These are phyloP conservation scores for Cenchrus americanus DNA, from an alignment of 176 grass and related monocot species.

Conservation along the genomic window DNA sequence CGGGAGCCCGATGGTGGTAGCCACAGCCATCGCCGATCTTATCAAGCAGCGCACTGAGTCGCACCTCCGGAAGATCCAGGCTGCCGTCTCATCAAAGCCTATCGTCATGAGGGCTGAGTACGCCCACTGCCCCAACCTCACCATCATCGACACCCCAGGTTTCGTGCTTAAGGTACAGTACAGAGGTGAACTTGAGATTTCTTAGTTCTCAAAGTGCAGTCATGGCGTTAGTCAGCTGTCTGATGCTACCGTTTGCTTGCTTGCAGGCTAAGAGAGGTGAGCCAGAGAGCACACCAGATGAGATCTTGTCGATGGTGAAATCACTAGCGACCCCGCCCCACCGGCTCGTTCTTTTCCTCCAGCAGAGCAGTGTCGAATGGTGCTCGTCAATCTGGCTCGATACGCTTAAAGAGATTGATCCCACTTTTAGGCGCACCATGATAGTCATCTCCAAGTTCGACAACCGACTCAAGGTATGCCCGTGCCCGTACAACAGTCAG, in stretches of 20 bases:
- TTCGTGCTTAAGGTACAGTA: conserved; percentile 86
- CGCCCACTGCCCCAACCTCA: conserved; percentile 96
- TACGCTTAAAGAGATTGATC: conserved; percentile 88
- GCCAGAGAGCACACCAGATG: conserved; percentile 82
- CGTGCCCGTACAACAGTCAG: not conserved
- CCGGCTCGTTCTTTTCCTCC: conserved; percentile 94
- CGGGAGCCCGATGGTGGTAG: conserved; percentile 67
- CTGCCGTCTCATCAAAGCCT: conserved; percentile 87
- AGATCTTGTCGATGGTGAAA: conserved; percentile 94
- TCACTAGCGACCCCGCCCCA: conserved; percentile 82
- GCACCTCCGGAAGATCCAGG: conserved; percentile 74
- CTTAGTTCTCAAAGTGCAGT: not conserved
- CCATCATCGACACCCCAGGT: conserved; percentile 98
- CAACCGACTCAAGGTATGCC: conserved; percentile 90
- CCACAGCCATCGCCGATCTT: conserved; percentile 84
- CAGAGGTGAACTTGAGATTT: conserved; percentile 12
- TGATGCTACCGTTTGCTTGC: conserved; percentile 15
- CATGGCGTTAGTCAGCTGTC: conserved; percentile 1
- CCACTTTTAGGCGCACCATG: conserved; percentile 85
- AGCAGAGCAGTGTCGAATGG: conserved; percentile 99
- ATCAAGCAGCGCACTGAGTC: conserved; percentile 87
- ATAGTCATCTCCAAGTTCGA: conserved; percentile 96
- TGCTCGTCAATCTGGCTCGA: conserved; percentile 96
- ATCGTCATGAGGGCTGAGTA: conserved; percentile 99
- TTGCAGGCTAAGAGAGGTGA: conserved; percentile 94